phyloP scores from a whole-genome alignment of 2,329 filamentous ascomycete species.

The Emmonsiellopsis sp. region DNA sequence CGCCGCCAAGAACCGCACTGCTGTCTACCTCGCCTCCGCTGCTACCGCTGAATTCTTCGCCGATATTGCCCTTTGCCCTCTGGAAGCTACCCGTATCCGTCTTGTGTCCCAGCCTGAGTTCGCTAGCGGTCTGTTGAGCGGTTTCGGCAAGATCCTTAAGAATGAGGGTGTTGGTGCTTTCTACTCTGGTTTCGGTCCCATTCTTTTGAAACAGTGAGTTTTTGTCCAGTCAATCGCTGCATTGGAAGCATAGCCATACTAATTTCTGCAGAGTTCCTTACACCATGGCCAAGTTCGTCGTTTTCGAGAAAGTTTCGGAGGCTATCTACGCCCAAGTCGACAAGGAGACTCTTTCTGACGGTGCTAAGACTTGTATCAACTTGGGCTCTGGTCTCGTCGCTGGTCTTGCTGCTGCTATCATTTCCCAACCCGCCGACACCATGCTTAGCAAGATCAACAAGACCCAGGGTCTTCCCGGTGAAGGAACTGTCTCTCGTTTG shows the following conservation, averaged over 20 bases:
- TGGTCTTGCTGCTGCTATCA: constrained; percentile 74
- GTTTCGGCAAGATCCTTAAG: constrained; percentile 74
- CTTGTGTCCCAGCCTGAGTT: constrained; percentile 82
- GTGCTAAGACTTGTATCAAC: constrained; percentile 70
- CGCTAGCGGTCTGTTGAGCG: constrained; percentile 67
- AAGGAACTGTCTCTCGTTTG: constrained; percentile 69
- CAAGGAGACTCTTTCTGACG: constrained; percentile 59
- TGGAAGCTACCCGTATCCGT: constrained; percentile 89
- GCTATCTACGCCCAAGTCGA: constrained; percentile 57
- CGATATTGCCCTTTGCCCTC: constrained; percentile 66
- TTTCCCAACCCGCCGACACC: constrained; percentile 85
- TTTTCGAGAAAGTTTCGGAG: constrained; percentile 82
- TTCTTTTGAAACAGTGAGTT: constrained; percentile 70
- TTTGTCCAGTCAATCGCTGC: not conserved
- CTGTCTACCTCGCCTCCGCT: constrained; percentile 64
- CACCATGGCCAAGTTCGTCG: constrained; percentile 93
- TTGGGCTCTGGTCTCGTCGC: constrained; percentile 76
- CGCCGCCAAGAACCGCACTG: constrained; percentile 68
- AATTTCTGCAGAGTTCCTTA: constrained; percentile 60
- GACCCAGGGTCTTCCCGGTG: constrained; percentile 77
- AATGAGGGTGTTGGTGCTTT: constrained; percentile 76
- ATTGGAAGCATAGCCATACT: constrained; percentile 6
- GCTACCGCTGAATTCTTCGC: constrained; percentile 56
- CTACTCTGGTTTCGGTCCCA: constrained; percentile 85
- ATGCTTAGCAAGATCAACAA: constrained; percentile 97